Evolutionary conservation across 176 grass and related monocot genomes (phyloP), one percentile per base, ranked within the genome.

Genomic region (Rhynchospora tenuis): DNA sequence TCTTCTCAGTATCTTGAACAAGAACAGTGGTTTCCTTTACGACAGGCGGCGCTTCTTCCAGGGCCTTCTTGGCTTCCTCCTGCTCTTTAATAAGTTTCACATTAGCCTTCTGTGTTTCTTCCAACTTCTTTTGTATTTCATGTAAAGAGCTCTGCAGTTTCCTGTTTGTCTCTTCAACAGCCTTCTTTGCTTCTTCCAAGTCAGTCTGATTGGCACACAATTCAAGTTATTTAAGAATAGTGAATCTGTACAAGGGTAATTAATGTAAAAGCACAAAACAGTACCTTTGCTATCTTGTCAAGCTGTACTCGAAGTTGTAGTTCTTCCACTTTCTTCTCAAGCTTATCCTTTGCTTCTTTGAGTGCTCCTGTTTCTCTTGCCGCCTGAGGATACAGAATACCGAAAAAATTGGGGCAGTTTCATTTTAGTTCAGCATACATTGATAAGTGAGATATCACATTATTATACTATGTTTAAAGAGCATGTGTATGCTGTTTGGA

Each of bases 361-460:
- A 99, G 96, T 29, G 96, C 96, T 78, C 96, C 96, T 29, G 96
- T 99, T 93, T 99, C 93, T 90, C 89, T 94, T 85, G 96, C 96
- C 57, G 92, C 96, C 96, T 98, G 89, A 80, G 70, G 47, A 84
- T 86, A 87, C 47, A 76, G 26, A 19, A 55, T 23, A 77, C 24
- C 14, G 17, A 4, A 77, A 77, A 77, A 29, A 50, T 56, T 77
- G 8, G 24, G 17, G 54, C 22, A 55, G 59, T 47, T 86, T 33
- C 7, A 80, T 15, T 15, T 27, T 3, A 64, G 26, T 63, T 42
- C 15, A 63, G 10, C 38, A 86, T 45, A 86, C 68, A 28, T 79
- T 22, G 56, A 15, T 65, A 22, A 75, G 64, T 48, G 43, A 7
- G 29, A 59, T 86, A 74, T 43, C 73, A 20, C n/a, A 85, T 15